Base-by-base conservation (phyloP, 305 asterid species). In the Salvia sclarea region DNA sequence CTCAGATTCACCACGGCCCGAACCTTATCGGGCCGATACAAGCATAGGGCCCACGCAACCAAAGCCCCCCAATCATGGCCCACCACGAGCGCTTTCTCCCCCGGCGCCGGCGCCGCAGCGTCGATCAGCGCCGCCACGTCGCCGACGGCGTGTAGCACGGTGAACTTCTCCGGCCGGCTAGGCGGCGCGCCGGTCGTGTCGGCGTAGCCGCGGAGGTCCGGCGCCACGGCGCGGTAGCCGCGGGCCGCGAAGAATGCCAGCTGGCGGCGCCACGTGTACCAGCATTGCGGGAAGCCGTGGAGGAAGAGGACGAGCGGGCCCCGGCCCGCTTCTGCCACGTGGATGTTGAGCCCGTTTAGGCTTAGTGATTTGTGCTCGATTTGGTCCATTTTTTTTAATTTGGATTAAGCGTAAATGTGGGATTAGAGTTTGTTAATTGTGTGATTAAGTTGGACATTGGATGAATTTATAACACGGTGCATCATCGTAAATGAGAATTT, bases 201-300 rank as follows among this genome's bases (percentile, higher is more conserved):
- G 13, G 84, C 95, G 50, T 52, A 90, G 59, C 97, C 95, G 5
- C 95, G 91, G 60, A 86, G 95, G 66, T 90, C 95, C 41, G 91
- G 93, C 4, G 95, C 97, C 30, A 90, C 67, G 6, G 85, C 93
- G 0, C 84, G 83, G 75, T 72, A 90, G 25, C 94, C 97, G 13
- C 67, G 85, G 65, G 60, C 41, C 18, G 94, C 88, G 79, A 86
- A 49, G 84, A 79, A 90, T 33, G 45, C 10, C 43, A 87, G 75
- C 73, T 90, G 97, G 83, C 86, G 91, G 74, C 95, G 89, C 97
- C 97, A 90, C 28, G 95, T 66, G 86, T 80, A 90, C 95, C 97
- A 90, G 71, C 84, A 81, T 47, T 88, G 88, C 0, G 97, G 95
- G 88, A 90, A 90, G 44, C 95, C 95, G 64, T 88, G 95, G 77